phyloP scores from a whole-genome alignment of 257 asterid genomes.

The Anisodus acutangulus region DNA sequence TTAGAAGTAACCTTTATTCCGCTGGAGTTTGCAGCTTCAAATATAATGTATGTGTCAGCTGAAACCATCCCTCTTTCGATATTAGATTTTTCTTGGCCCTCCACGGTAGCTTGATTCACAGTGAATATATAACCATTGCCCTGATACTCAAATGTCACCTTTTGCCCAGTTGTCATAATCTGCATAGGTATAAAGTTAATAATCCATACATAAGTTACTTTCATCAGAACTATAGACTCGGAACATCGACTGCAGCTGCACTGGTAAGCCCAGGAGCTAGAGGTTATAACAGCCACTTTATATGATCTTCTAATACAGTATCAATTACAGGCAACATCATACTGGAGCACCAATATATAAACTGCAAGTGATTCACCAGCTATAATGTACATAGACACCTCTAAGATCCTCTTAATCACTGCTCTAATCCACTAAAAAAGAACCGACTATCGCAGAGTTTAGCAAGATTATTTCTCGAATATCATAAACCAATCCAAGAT shows the following conservation, averaged over 20 bases:
- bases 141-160: constrained; percentile 84
- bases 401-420: background rate
- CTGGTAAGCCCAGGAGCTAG: background rate
- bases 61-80: constrained; percentile 85
- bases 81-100: constrained; percentile 67
- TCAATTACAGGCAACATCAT: background rate
- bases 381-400: background rate
- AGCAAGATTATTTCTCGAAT: background rate
- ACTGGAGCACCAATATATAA: background rate
- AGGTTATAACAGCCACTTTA: background rate
- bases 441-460: background rate
- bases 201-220: constrained; percentile 2
- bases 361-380: background rate
- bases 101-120: constrained; percentile 81
- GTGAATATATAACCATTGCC: constrained; percentile 83
- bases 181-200: constrained; percentile 39
- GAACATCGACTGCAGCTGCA: constrained; percentile 9
- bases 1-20: constrained; percentile 78
- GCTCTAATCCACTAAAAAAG: background rate
- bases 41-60: constrained; percentile 81
- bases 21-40: constrained; percentile 79
- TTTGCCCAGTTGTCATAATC: constrained; percentile 90
- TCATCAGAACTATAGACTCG: background rate
- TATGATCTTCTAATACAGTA: background rate
- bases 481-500: background rate